Conservation (phyloP, 2,329 filamentous ascomycete genomes). For the Penicillium sp. region DNA sequence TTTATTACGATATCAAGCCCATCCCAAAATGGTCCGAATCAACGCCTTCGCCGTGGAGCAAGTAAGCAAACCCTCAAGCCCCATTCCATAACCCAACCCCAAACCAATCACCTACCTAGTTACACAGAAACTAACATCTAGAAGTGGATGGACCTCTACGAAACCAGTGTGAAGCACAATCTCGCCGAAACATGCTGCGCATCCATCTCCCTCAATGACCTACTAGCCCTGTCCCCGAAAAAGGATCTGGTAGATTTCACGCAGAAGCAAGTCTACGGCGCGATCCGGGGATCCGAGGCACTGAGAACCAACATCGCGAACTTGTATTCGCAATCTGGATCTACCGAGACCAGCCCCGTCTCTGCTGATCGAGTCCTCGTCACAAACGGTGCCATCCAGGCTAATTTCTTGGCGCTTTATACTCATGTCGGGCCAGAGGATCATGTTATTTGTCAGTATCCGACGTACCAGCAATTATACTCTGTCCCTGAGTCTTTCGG, state of each 20-base stretch:
- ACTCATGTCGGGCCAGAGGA: slow-evolving; percentile 70
- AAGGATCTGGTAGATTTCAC: slow-evolving; percentile 30
- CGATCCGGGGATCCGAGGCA: slow-evolving; percentile 25
- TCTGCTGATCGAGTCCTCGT: slow-evolving; percentile 67
- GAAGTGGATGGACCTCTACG: slow-evolving; percentile 59
- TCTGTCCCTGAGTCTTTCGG: slow-evolving; percentile 71
- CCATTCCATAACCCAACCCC: neutral
- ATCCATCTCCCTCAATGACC: slow-evolving; percentile 69
- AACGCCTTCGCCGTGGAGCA: slow-evolving; percentile 22
- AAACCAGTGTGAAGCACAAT: slow-evolving; percentile 59
- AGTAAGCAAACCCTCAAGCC: slow-evolving; percentile 5
- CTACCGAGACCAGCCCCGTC: slow-evolving; percentile 35
- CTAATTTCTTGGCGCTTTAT: slow-evolving; percentile 81
- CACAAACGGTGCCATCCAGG: slow-evolving; percentile 76
- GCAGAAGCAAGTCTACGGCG: slow-evolving; percentile 30
- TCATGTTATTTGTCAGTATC: slow-evolving; percentile 83
- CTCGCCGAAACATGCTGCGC: slow-evolving; percentile 77
- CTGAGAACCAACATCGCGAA: slow-evolving; percentile 34
- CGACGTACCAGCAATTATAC: slow-evolving; percentile 84
- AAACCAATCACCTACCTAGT: neutral
- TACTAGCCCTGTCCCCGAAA: slow-evolving; percentile 55
- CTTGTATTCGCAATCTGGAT: slow-evolving; percentile 45
- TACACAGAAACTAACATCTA: neutral
- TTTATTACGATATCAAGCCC: too few species aligned
- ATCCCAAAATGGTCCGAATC: slow-evolving; percentile 21